Evolutionary conservation across 768 basidiomycete species (phyloP).

Genomic region (Ramaria rubella): DNA sequence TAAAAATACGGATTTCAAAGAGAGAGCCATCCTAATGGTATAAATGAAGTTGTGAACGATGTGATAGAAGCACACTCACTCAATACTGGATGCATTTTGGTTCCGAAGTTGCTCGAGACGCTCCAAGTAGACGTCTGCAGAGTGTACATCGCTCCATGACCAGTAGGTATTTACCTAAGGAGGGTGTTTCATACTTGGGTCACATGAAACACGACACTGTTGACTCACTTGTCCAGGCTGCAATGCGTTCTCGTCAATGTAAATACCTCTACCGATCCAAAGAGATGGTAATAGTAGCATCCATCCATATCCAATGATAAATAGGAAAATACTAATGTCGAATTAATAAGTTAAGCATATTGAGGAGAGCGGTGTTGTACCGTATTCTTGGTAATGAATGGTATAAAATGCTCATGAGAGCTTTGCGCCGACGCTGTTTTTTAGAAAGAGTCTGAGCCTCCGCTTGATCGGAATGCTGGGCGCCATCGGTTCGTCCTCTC

Average conservation of each 20-base stretch:
- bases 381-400: constrained; percentile 21
- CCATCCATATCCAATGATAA: constrained; percentile 73
- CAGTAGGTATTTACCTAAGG: constrained; percentile 83
- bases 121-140: constrained; percentile 74
- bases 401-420: constrained; percentile 29
- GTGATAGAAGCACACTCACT: constrained; percentile 45
- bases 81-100: constrained; percentile 55
- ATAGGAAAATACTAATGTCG: constrained; percentile 44
- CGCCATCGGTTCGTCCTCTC: neutral
- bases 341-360: neutral
- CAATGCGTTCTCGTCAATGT: constrained; percentile 93
- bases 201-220: constrained; percentile 1
- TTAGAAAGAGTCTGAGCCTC: constrained; percentile 29
- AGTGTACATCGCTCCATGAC: constrained; percentile 86
- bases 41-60: constrained; percentile 1
- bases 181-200: neutral
- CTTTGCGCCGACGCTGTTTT: constrained; percentile 37
- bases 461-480: constrained; percentile 15
- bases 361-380: neutral
- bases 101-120: constrained; percentile 58
- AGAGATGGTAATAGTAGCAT: constrained; percentile 68
- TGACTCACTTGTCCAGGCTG: constrained; percentile 78
- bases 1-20: constrained; percentile 57
- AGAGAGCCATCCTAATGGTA: constrained; percentile 52
- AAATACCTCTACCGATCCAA: constrained; percentile 57